Percentiles rank a stretch among this genome's conserved stretches.
Conservation (phyloP, 495 filamentous ascomycete species). For the Evernia prunastri region DNA sequence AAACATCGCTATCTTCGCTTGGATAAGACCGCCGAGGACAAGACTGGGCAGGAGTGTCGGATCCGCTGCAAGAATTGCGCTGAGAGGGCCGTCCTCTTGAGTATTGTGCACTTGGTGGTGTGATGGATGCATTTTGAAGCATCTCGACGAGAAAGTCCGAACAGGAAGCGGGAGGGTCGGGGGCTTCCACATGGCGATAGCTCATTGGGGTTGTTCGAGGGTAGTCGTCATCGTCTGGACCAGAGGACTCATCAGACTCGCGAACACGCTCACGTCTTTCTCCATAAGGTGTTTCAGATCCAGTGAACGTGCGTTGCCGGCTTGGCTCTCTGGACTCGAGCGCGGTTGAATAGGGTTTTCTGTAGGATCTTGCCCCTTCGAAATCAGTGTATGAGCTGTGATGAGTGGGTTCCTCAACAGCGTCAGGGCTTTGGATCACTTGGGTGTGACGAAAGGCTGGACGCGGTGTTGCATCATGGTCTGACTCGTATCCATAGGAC, state of each 20-base stretch:
- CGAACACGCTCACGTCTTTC: conserved; percentile 9
- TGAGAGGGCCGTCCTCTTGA: neutral
- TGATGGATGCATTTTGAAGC: conserved; percentile 5
- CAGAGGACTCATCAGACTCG: conserved; percentile 8
- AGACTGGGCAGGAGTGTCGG: neutral
- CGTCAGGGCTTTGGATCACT: conserved; percentile 2
- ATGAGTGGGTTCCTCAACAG: neutral
- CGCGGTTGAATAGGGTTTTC: neutral
- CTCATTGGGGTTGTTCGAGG: neutral
- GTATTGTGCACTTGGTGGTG: neutral
- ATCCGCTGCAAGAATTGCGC: neutral
- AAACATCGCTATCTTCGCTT: neutral
- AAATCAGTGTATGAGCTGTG: neutral
- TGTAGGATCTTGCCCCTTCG: neutral
- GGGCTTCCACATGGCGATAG: neutral
- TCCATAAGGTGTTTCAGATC: neutral
- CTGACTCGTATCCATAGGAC: conserved; percentile 7
- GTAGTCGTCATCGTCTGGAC: conserved; percentile 1
- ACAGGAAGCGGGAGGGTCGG: neutral
- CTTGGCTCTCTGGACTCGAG: neutral
- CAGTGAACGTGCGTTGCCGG: neutral
- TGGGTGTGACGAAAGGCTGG: neutral
- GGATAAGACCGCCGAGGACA: neutral
- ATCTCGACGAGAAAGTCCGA: neutral
- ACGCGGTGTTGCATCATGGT: conserved; percentile 7